Conservation (phyloP, 148 eudicot species). For the Agrostemma githago region DNA sequence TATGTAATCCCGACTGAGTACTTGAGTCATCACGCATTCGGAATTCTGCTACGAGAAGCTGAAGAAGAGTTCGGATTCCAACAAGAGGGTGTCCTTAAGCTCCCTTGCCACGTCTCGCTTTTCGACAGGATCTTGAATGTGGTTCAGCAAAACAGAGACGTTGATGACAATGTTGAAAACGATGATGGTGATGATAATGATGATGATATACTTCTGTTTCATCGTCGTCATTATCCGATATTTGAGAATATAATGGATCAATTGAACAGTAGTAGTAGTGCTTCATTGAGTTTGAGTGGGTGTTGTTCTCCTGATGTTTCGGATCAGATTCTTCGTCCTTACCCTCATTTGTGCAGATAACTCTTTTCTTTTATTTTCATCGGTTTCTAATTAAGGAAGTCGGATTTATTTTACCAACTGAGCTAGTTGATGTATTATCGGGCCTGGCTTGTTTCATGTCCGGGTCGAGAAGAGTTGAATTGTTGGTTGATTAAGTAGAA, state of each 20-base stretch:
- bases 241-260: too few species aligned
- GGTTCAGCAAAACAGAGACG: conserved; percentile 45
- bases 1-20: conserved; percentile 72
- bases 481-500: neutral
- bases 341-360: conserved; percentile 49
- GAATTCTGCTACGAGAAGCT: conserved; percentile 60
- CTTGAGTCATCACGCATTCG: conserved; percentile 62
- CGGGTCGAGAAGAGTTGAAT: neutral
- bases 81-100: conserved; percentile 74
- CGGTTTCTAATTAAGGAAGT: neutral
- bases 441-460: neutral
- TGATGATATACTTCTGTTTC: neutral
- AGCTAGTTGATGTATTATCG: neutral
- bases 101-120: conserved; percentile 62
- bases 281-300: conserved; percentile 7
- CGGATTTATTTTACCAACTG: neutral
- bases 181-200: neutral
- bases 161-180: conserved; percentile 22
- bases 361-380: neutral
- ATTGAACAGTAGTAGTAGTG: neutral
- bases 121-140: conserved; percentile 64
- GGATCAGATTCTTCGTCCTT: conserved; percentile 31
- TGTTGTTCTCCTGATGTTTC: conserved; percentile 37
- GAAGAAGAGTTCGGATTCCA: conserved; percentile 96
- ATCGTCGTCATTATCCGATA: neutral